phyloP scores from a whole-genome alignment of 345 rosid genomes.

The Laguncularia racemosa region DNA sequence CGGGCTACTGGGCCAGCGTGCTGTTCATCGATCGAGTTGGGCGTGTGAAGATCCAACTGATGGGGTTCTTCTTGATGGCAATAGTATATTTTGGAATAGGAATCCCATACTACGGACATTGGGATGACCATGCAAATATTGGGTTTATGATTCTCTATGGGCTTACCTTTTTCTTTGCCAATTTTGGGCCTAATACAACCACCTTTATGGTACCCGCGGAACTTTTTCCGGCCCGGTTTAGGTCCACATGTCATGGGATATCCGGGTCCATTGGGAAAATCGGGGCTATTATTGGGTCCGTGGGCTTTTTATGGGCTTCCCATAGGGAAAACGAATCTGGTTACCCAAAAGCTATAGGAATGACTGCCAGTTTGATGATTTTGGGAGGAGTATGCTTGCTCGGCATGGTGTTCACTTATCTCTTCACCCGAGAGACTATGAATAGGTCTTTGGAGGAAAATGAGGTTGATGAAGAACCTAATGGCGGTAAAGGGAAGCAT shows the following conservation, averaged over 20 bases:
- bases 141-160: conserved; percentile 47
- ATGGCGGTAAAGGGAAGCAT: not conserved
- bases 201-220: conserved; percentile 79
- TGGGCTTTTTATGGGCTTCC: conserved; percentile 56
- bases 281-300: conserved; percentile 61
- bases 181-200: conserved; percentile 80
- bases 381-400: conserved; percentile 45
- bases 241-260: conserved; percentile 79
- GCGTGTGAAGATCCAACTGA: conserved; percentile 47
- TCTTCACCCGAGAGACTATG: conserved; percentile 51
- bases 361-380: conserved; percentile 29
- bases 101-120: conserved; percentile 29
- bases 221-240: conserved; percentile 74
- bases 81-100: conserved; percentile 40
- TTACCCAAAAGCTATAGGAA: conserved; percentile 12
- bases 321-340: not conserved
- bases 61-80: conserved; percentile 61
- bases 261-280: conserved; percentile 67
- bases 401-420: conserved; percentile 41
- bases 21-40: conserved; percentile 59
- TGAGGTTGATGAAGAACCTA: conserved; percentile 6
- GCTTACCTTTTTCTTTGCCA: conserved; percentile 63
- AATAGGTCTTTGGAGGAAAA: conserved; percentile 48
- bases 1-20: conserved; percentile 66
- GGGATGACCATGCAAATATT: conserved; percentile 12